A percentile compares a stretch with the other conserved stretches of the same genome.
Evolutionary conservation across 176 grass and related monocot species (phyloP).

Genomic region (Hordeum marinum): DNA sequence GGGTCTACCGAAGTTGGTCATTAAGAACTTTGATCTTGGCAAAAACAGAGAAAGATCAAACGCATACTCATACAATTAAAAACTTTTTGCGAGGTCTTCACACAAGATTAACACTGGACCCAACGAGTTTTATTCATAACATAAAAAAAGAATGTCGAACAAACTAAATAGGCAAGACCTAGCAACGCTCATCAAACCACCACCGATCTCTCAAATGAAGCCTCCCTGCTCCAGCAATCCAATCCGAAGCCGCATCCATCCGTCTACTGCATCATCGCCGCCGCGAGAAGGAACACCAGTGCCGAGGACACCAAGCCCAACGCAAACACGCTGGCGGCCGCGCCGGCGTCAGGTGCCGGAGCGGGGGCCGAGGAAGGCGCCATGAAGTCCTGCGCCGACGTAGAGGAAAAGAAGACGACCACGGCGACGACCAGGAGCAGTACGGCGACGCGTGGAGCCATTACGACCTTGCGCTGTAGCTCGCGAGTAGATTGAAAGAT

Average conservation of each 20-base stretch:
- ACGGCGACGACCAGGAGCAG: conserved; percentile 6
- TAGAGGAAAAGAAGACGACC: neutral
- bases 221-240: neutral
- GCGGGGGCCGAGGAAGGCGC: conserved; percentile 24
- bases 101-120: no score
- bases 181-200: neutral
- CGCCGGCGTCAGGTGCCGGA: conserved; percentile 1
- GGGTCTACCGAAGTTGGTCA: no score
- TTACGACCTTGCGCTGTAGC: neutral
- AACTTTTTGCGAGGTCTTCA: no score
- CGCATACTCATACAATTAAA: no score
- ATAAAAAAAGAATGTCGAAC: conserved; percentile 20
- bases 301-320: conserved; percentile 9
- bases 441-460: conserved; percentile 26
- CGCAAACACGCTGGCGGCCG: neutral
- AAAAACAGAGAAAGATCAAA: no score
- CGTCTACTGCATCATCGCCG: conserved; percentile 24
- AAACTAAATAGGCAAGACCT: neutral
- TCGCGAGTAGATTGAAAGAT: no score
- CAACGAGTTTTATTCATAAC: no score
- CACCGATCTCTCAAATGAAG: neutral
- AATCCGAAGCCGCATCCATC: neutral
- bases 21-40: no score
- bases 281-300: conserved; percentile 16
- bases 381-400: conserved; percentile 8